A percentile compares a stretch with the other conserved stretches of the same genome.
These are phyloP conservation scores for Erythrobasidium hasegawianum DNA, from an alignment of 1,284 basidiomycete species.

Conservation along the genomic window DNA sequence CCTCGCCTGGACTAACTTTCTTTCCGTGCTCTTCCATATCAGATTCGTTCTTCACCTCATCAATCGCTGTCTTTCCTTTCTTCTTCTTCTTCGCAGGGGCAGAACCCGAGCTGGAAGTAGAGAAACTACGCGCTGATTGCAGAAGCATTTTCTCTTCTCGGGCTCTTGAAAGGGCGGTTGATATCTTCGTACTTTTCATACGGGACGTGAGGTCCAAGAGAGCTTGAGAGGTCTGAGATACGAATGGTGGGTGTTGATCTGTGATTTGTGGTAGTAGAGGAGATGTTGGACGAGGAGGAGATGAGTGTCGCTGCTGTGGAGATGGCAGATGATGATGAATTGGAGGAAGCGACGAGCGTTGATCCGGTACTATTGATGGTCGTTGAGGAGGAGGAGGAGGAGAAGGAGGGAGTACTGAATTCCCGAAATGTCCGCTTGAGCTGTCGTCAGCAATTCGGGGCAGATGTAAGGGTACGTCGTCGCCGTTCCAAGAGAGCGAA, in stretches of 20 bases:
- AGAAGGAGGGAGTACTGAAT: constrained; percentile 1
- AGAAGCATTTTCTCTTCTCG: constrained; percentile 6
- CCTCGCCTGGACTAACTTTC: no score
- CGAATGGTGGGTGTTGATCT: not conserved
- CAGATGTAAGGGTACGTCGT: not conserved
- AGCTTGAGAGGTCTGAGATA: not conserved
- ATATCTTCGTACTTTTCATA: not conserved
- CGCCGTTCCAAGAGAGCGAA: not conserved
- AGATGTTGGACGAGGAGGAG: not conserved
- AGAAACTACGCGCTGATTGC: not conserved
- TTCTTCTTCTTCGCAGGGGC: no score
- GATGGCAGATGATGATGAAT: not conserved
- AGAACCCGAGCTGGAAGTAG: not conserved
- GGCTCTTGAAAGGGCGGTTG: constrained; percentile 7
- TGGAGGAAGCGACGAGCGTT: no score
- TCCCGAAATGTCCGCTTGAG: constrained; percentile 35
- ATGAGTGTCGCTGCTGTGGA: not conserved
- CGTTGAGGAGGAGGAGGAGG: no score
- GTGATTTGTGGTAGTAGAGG: not conserved
- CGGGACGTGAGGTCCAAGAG: constrained; percentile 4
- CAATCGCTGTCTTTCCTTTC: no score
- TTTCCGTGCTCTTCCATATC: no score
- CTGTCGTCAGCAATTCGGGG: not conserved
- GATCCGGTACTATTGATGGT: no score
- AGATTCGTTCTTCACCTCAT: no score